Conservation (phyloP, 345 rosid species). For the Corymbia maculata region DNA sequence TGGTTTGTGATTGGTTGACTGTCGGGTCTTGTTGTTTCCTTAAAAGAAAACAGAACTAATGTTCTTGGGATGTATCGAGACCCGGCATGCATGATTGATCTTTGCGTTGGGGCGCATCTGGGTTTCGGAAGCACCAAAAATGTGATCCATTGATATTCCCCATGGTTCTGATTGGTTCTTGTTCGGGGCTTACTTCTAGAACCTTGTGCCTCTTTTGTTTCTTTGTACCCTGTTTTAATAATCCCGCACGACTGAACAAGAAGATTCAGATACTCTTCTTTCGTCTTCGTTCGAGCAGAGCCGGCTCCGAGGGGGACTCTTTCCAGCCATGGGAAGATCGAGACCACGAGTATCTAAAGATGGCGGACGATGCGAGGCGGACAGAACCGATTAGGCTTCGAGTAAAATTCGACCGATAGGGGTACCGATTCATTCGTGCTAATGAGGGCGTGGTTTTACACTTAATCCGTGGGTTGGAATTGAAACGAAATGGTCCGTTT, state of each 20-base stretch:
- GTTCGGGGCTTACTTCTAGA: neutral
- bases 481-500: neutral
- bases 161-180: neutral
- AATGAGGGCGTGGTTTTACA: neutral
- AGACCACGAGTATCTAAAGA: neutral
- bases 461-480: neutral
- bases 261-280: neutral
- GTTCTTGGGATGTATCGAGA: neutral
- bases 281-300: neutral
- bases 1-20: slow-evolving; percentile 3
- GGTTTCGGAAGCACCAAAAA: neutral
- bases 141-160: slow-evolving; percentile 10
- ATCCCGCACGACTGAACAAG: neutral
- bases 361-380: neutral
- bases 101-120: neutral
- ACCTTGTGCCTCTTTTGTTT: neutral
- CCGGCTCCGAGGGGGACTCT: neutral
- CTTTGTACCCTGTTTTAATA: neutral
- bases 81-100: neutral
- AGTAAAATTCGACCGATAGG: neutral
- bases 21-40: neutral
- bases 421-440: neutral
- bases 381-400: neutral
- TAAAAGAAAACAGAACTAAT: neutral
- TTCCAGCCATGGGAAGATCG: neutral